These are phyloP conservation scores for Irpex sp. DNA, from an alignment of 1,284 basidiomycete genomes.

Conservation along the genomic window DNA sequence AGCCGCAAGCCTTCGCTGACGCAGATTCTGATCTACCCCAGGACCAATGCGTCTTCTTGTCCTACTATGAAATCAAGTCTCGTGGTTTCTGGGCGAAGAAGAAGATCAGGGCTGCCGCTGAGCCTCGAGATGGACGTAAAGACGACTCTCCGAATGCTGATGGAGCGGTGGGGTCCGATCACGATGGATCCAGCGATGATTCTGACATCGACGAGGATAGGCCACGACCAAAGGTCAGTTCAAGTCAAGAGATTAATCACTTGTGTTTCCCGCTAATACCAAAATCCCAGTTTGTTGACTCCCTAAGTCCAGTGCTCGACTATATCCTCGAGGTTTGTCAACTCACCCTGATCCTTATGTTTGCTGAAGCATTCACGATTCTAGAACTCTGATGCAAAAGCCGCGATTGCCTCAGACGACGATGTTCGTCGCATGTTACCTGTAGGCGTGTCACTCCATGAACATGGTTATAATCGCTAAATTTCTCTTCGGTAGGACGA, in stretches of 20 bases:
- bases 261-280: background rate
- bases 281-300: background rate
- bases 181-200: background rate
- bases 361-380: background rate
- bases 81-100: background rate
- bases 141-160: background rate
- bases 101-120: slow-evolving; percentile 2
- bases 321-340: slow-evolving; percentile 2
- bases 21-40: background rate
- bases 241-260: background rate
- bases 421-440: background rate
- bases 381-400: background rate
- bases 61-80: slow-evolving; percentile 5
- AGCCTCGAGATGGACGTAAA: background rate
- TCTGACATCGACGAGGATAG: background rate
- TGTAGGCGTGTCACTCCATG: background rate
- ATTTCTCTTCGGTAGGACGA: background rate
- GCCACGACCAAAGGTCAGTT: background rate
- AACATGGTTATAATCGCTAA: background rate
- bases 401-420: slow-evolving; percentile 1
- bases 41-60: slow-evolving; percentile 7
- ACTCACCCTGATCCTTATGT: background rate
- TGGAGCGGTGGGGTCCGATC: background rate
- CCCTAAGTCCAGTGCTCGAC: background rate
- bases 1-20: background rate